A percentile compares a stretch with the other conserved stretches of the same genome.
Evolutionary conservation across 2,329 filamentous ascomycete species (phyloP).

Genomic region (Blumeria graminis): DNA sequence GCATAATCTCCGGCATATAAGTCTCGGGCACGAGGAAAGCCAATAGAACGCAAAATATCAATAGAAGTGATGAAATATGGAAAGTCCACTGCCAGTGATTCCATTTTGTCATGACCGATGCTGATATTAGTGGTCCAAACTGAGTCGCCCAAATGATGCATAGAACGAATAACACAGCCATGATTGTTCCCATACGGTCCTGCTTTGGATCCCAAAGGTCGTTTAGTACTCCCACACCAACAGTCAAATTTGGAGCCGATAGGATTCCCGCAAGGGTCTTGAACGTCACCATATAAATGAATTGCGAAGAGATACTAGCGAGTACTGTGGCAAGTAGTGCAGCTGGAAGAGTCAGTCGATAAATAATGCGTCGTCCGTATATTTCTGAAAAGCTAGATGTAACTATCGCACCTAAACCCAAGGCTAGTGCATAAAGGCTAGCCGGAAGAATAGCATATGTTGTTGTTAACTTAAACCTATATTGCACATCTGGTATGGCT

Average conservation of each 20-base stretch:
- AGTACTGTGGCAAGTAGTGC: conserved; percentile 3
- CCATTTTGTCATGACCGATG: neutral
- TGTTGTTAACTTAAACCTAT: conserved; percentile 1
- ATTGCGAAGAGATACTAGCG: conserved; percentile 1
- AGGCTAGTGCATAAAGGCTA: conserved; percentile 3
- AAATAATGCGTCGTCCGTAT: conserved; percentile 4
- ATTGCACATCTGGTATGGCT: conserved; percentile 1
- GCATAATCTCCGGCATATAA: conserved; percentile 3
- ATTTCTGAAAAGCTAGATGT: conserved; percentile 3
- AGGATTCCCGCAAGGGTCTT: conserved; percentile 3
- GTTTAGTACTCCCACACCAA: conserved; percentile 4
- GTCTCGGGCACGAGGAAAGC: conserved; percentile 4
- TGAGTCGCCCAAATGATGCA: conserved; percentile 4
- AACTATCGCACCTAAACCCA: conserved; percentile 3
- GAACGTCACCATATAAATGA: neutral
- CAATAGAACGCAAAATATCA: neutral
- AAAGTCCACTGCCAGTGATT: conserved; percentile 4
- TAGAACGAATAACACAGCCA: conserved; percentile 2
- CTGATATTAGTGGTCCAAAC: conserved; percentile 3
- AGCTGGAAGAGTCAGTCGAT: conserved; percentile 2
- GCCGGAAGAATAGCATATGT: conserved; percentile 3
- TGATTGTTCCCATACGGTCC: conserved; percentile 3
- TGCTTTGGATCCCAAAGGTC: conserved; percentile 4
- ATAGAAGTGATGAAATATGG: conserved; percentile 3
- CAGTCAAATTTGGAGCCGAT: conserved; percentile 4